phyloP scores from a whole-genome alignment of 192 early-diverging fungal species.

The Cetraspora pellucida region DNA sequence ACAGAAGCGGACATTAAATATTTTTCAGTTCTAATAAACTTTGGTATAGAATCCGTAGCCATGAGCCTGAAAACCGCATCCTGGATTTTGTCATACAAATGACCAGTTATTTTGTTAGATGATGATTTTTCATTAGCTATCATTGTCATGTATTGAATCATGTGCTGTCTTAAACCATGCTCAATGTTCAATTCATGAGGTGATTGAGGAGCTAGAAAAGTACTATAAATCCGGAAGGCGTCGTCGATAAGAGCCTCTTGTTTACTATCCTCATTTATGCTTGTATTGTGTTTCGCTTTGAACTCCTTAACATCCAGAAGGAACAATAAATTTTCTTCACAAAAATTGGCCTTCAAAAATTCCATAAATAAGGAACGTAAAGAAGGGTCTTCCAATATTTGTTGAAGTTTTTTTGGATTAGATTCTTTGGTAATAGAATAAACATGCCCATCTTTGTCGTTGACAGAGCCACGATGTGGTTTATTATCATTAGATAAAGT shows the following conservation, averaged over 20 bases:
- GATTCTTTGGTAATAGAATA: slow-evolving; percentile 45
- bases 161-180: slow-evolving; percentile 52
- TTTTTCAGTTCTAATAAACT: slow-evolving; percentile 66
- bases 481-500: not conserved
- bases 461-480: not conserved
- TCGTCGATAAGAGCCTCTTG: slow-evolving; percentile 52
- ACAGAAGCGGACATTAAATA: slow-evolving; percentile 35
- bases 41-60: slow-evolving; percentile 77
- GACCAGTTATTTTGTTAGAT: slow-evolving; percentile 19
- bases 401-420: slow-evolving; percentile 57
- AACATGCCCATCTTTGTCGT: not conserved
- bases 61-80: slow-evolving; percentile 74
- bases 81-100: slow-evolving; percentile 62
- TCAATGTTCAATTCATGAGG: slow-evolving; percentile 57
- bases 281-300: slow-evolving; percentile 40
- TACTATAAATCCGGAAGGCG: slow-evolving; percentile 56
- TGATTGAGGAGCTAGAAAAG: slow-evolving; percentile 49
- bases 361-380: slow-evolving; percentile 63
- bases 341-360: slow-evolving; percentile 67
- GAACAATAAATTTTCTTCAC: slow-evolving; percentile 76
- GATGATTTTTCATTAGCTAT: slow-evolving; percentile 34
- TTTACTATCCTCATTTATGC: slow-evolving; percentile 18
- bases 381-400: slow-evolving; percentile 59
- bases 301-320: slow-evolving; percentile 62
- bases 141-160: slow-evolving; percentile 49